Conservation (phyloP, 371 early-diverging fungal species). For the Mortierella sp. region DNA sequence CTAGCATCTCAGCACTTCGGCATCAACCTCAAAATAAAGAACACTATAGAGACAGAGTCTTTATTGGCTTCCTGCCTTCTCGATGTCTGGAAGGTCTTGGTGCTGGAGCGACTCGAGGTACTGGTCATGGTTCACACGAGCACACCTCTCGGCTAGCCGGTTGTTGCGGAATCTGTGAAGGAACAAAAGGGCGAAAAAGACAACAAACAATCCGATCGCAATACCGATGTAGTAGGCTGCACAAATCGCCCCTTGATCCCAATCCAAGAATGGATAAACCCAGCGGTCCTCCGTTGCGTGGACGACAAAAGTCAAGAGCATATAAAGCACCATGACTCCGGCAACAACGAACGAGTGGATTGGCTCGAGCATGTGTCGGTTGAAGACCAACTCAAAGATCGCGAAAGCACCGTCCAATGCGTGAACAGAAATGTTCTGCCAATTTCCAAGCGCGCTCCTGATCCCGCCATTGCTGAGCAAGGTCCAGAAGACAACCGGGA, state of each 20-base stretch:
- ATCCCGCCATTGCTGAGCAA: conserved; percentile 17
- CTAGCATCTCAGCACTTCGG: conserved; percentile 3
- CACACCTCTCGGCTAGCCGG: conserved; percentile 16
- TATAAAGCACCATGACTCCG: conserved; percentile 57
- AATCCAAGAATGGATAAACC: conserved; percentile 66
- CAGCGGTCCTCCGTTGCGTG: conserved; percentile 58
- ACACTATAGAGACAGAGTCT: not conserved
- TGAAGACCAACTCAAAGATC: conserved; percentile 63
- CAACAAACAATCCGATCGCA: conserved; percentile 48
- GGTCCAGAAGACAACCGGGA: conserved; percentile 70
- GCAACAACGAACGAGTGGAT: conserved; percentile 56
- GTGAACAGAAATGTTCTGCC: conserved; percentile 63
- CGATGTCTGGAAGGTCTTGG: conserved; percentile 7
- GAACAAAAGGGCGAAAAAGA: conserved; percentile 57
- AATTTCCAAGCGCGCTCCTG: conserved; percentile 21
- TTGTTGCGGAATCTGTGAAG: conserved; percentile 56
- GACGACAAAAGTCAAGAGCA: conserved; percentile 63
- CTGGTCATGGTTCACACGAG: conserved; percentile 21
- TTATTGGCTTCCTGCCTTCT: not conserved
- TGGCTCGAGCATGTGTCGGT: conserved; percentile 57
- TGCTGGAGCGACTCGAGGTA: conserved; percentile 13
- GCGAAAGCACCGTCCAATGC: conserved; percentile 63
- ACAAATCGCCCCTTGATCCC: conserved; percentile 59
- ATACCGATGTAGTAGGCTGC: conserved; percentile 60
- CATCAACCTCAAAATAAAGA: conserved; percentile 1